Evolutionary conservation across 129 eudicot species (phyloP).

Genomic region (Flaveria trinervia): DNA sequence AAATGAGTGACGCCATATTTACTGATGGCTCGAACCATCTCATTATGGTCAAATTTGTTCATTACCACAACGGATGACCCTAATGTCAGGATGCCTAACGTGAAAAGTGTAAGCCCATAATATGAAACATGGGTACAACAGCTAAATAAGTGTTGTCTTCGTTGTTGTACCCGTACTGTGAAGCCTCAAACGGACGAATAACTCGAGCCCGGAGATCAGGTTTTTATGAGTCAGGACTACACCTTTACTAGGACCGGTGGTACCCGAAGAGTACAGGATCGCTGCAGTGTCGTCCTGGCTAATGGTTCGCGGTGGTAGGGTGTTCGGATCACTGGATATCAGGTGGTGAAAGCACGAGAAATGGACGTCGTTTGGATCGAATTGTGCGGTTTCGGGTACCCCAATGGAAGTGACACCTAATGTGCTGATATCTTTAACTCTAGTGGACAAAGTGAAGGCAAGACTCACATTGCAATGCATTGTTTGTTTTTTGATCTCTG

Average conservation of each 20-base stretch:
- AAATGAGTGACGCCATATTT: conserved; percentile 64
- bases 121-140: conserved; percentile 78
- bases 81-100: too few species aligned
- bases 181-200: conserved; percentile 76
- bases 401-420: conserved; percentile 45
- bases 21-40: conserved; percentile 51
- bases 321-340: conserved; percentile 32
- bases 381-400: conserved; percentile 42
- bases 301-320: conserved; percentile 43
- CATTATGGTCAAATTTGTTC: conserved; percentile 55
- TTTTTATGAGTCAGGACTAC: conserved; percentile 70
- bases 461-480: conserved; percentile 36
- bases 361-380: background rate
- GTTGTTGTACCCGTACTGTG: conserved; percentile 37
- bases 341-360: conserved; percentile 33
- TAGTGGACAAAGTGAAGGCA: conserved; percentile 40
- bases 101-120: too few species aligned
- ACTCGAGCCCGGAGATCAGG: conserved; percentile 55
- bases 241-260: conserved; percentile 76
- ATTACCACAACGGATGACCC: conserved; percentile 58
- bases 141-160: conserved; percentile 58
- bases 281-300: conserved; percentile 73
- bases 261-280: conserved; percentile 74
- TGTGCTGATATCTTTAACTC: conserved; percentile 29
- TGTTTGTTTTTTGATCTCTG: conserved; percentile 58